These are phyloP conservation scores for Lentinula raphanica DNA, from an alignment of 768 basidiomycete species.

Conservation along the genomic window DNA sequence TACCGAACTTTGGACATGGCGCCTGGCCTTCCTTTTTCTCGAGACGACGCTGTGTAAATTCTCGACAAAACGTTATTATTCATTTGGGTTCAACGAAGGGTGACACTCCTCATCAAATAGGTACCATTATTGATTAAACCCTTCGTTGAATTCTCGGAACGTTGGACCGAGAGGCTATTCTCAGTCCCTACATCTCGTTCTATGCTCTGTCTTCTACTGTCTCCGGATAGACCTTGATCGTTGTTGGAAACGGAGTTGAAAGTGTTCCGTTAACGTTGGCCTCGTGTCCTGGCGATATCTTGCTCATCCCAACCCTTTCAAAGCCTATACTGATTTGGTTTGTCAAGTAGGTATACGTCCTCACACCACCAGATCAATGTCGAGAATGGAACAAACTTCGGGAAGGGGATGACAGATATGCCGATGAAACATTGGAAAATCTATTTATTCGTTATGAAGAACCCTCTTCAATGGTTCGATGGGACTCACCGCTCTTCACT, in stretches of 20 bases:
- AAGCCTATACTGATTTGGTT: neutral
- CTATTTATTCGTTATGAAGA: constrained; percentile 89
- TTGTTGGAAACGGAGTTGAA: neutral
- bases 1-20: too few relatives aligned
- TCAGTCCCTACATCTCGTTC: neutral
- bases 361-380: constrained; percentile 71
- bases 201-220: neutral
- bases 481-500: constrained; percentile 95
- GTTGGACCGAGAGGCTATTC: neutral
- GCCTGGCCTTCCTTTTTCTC: too few relatives aligned
- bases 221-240: neutral
- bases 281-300: too few relatives aligned
- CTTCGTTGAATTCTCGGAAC: neutral
- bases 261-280: neutral
- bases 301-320: neutral
- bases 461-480: constrained; percentile 96
- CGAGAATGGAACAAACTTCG: constrained; percentile 66
- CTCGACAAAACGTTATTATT: neutral
- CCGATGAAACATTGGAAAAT: constrained; percentile 81
- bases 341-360: constrained; percentile 61
- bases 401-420: constrained; percentile 46
- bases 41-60: too few relatives aligned
- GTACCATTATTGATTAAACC: too few relatives aligned
- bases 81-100: neutral
- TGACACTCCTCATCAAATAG: too few relatives aligned